phyloP scores from a whole-genome alignment of 2,329 filamentous ascomycete species.

The Xylariomycetidae sp. region DNA sequence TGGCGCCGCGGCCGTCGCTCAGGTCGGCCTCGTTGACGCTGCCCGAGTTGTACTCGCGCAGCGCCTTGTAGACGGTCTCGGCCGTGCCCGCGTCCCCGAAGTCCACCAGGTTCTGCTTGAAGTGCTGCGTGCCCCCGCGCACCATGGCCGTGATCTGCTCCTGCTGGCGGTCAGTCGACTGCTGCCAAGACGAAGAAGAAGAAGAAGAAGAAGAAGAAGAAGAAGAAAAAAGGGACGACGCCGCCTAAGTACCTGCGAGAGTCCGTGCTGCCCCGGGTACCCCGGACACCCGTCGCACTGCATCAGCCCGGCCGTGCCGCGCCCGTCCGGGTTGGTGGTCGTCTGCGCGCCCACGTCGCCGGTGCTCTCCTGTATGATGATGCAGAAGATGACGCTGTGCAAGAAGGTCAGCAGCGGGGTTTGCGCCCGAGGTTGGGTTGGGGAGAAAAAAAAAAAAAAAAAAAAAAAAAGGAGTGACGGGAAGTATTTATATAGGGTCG shows the following conservation, averaged over 20 bases:
- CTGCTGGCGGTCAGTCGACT: conserved; percentile 9
- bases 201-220: not conserved
- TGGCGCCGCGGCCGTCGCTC: conserved; percentile 30
- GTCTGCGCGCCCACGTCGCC: conserved; percentile 32
- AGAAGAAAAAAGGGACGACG: not conserved
- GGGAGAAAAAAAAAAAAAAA: not conserved
- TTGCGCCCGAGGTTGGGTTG: not conserved
- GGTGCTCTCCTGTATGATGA: conserved; percentile 36
- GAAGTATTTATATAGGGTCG: conserved; percentile 5
- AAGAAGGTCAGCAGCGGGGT: conserved; percentile 10
- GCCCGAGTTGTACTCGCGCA: conserved; percentile 35
- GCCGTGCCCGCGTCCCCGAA: conserved; percentile 22
- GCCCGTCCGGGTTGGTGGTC: conserved; percentile 27
- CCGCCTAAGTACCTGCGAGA: conserved; percentile 22
- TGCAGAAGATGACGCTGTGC: conserved; percentile 29
- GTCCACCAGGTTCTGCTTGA: conserved; percentile 22
- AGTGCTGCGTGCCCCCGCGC: conserved; percentile 21
- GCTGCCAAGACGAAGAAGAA: not conserved
- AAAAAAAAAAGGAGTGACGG: not conserved
- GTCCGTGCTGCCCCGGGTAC: conserved; percentile 26
- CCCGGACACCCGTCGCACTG: conserved; percentile 30
- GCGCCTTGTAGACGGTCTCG: conserved; percentile 31
- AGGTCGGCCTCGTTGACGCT: conserved; percentile 28
- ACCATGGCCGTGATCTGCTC: conserved; percentile 30
- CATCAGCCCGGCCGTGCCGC: conserved; percentile 33